Evolutionary conservation across 805 yeast species (phyloP).

Genomic region (Priceomyces melissophilus): DNA sequence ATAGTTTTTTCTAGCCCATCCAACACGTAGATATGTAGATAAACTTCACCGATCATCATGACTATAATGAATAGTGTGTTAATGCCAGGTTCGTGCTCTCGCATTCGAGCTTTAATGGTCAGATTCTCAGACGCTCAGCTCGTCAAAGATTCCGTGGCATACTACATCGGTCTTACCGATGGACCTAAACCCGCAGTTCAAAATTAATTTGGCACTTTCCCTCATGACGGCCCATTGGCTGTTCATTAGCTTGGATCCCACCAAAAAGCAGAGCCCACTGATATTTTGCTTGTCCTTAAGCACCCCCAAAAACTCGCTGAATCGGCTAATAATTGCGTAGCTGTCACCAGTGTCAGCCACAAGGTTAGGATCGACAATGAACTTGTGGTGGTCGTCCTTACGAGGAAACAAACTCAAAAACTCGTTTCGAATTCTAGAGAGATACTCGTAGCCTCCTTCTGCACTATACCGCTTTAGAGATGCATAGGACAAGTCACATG

Average conservation of each 20-base stretch:
- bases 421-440: conserved; percentile 32
- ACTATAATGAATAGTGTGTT: too few species aligned
- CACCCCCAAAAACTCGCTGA: conserved; percentile 29
- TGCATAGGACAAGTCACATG: conserved; percentile 14
- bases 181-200: conserved; percentile 40
- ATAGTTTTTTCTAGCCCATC: too few species aligned
- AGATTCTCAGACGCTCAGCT: neutral
- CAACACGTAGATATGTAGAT: too few species aligned
- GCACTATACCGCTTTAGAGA: conserved; percentile 25
- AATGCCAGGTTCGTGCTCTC: too few species aligned
- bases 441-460: conserved; percentile 37
- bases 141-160: conserved; percentile 34
- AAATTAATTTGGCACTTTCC: conserved; percentile 40
- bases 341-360: conserved; percentile 14
- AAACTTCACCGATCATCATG: too few species aligned
- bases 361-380: conserved; percentile 20
- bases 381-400: conserved; percentile 19
- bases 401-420: conserved; percentile 24
- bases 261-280: conserved; percentile 40
- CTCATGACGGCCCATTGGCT: conserved; percentile 43
- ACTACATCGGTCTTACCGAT: conserved; percentile 35
- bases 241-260: conserved; percentile 32
- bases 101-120: too few species aligned
- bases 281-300: conserved; percentile 36
- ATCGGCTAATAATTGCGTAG: conserved; percentile 28